These are phyloP conservation scores for Erysimum cheiri DNA, from an alignment of 441 rosid species.

Conservation along the genomic window DNA sequence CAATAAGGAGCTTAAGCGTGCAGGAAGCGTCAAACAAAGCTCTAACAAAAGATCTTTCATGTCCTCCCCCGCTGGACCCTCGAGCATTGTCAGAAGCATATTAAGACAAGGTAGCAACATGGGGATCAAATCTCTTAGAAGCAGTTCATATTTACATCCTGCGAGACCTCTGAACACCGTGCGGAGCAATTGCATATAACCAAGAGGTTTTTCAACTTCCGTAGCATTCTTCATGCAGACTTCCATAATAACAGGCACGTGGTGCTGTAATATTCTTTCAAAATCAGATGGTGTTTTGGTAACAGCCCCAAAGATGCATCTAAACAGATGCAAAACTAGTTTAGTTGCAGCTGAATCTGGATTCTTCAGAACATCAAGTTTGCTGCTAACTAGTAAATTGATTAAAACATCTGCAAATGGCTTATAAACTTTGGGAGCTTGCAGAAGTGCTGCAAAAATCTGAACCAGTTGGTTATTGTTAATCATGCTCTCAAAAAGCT, in stretches of 20 bases:
- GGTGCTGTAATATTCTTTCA: slow-evolving; percentile 96
- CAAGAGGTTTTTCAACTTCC: slow-evolving; percentile 95
- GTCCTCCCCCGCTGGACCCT: slow-evolving; percentile 98
- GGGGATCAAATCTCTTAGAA: slow-evolving; percentile 89
- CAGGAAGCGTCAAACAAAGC: slow-evolving; percentile 95
- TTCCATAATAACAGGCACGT: slow-evolving; percentile 95
- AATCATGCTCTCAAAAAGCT: slow-evolving; percentile 98
- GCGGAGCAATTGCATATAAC: slow-evolving; percentile 94
- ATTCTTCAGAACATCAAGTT: slow-evolving; percentile 88
- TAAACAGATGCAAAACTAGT: slow-evolving; percentile 93
- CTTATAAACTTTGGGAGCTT: slow-evolving; percentile 80
- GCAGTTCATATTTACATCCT: slow-evolving; percentile 94
- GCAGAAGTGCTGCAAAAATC: slow-evolving; percentile 91
- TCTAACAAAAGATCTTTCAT: slow-evolving; percentile 94
- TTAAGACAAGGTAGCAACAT: slow-evolving; percentile 93
- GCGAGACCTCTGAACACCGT: slow-evolving; percentile 90
- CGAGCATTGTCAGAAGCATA: slow-evolving; percentile 94
- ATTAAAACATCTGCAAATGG: slow-evolving; percentile 98
- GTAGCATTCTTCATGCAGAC: slow-evolving; percentile 96
- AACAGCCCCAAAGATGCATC: slow-evolving; percentile 93
- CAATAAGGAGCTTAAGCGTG: slow-evolving; percentile 95
- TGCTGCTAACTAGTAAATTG: slow-evolving; percentile 87
- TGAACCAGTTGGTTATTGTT: slow-evolving; percentile 85
- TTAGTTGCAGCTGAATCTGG: slow-evolving; percentile 91
- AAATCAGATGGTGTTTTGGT: slow-evolving; percentile 91